Evolutionary conservation across 768 basidiomycete species (phyloP).

Genomic region (Lyophyllum atratum): DNA sequence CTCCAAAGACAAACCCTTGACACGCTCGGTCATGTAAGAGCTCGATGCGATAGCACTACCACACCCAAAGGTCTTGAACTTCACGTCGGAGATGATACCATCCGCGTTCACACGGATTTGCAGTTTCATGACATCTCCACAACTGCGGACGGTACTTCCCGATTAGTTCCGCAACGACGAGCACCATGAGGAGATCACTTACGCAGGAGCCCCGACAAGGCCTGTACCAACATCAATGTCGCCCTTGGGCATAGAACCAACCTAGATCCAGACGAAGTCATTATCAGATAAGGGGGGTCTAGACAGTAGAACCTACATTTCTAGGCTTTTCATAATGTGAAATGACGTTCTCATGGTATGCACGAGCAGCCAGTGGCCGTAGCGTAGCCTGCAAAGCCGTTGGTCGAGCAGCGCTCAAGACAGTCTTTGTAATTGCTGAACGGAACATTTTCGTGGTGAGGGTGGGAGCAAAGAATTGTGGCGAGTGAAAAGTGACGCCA

Average conservation of each 20-base stretch:
- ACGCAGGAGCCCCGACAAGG: conserved; percentile 97
- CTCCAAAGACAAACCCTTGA: conserved; percentile 91
- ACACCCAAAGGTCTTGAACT: conserved; percentile 99
- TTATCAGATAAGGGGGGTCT: conserved; percentile 62
- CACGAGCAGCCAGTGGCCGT: conserved; percentile 60
- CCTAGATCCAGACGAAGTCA: conserved; percentile 50
- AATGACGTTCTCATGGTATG: conserved; percentile 95
- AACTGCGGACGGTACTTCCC: conserved; percentile 45
- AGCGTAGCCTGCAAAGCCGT: conserved; percentile 37
- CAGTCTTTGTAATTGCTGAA: conserved; percentile 54
- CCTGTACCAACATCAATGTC: conserved; percentile 95
- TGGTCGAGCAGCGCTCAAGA: conserved; percentile 49
- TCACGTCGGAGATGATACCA: conserved; percentile 96
- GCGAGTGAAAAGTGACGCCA: conserved; percentile 4
- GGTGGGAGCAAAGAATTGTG: conserved; percentile 12
- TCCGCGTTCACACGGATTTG: conserved; percentile 97
- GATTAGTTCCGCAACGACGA: conserved; percentile 31
- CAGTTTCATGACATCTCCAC: conserved; percentile 99
- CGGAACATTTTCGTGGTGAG: conserved; percentile 67
- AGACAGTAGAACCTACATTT: conserved; percentile 71
- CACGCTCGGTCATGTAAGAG: conserved; percentile 98
- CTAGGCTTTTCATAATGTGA: conserved; percentile 97
- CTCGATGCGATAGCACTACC: conserved; percentile 98
- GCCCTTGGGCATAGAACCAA: conserved; percentile 92
- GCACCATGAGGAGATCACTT: conserved; percentile 35